Conservation (phyloP, 768 basidiomycete species). For the Trametes sanguinea region DNA sequence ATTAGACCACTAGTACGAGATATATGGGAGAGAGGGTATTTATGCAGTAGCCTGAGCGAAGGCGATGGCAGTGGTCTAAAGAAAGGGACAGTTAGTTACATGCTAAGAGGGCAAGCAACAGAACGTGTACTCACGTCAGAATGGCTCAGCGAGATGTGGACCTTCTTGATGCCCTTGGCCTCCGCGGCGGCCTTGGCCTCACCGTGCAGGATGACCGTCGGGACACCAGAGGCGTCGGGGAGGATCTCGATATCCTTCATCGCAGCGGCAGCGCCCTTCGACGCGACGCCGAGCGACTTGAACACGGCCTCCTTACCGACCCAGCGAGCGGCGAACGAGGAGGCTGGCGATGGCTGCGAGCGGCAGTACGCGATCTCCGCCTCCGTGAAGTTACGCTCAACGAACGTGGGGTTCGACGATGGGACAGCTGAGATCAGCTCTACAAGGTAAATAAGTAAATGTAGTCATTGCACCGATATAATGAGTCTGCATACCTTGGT, state of each 20-base stretch:
- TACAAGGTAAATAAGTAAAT: slow-evolving; percentile 27
- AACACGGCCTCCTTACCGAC: slow-evolving; percentile 96
- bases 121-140: slow-evolving; percentile 69
- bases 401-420: slow-evolving; percentile 83
- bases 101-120: background rate
- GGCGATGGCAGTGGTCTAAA: slow-evolving; percentile 79
- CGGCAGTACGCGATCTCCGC: slow-evolving; percentile 86
- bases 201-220: slow-evolving; percentile 74
- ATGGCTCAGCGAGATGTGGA: slow-evolving; percentile 89
- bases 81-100: slow-evolving; percentile 4
- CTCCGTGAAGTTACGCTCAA: slow-evolving; percentile 90
- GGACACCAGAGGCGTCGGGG: slow-evolving; percentile 75
- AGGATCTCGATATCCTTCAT: slow-evolving; percentile 98
- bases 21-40: slow-evolving; percentile 10
- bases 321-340: slow-evolving; percentile 97
- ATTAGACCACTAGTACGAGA: slow-evolving; percentile 5
- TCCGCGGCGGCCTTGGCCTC: slow-evolving; percentile 77
- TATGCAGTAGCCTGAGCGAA: slow-evolving; percentile 73
- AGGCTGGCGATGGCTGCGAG: slow-evolving; percentile 79
- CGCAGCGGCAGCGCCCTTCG: slow-evolving; percentile 90
- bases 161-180: slow-evolving; percentile 67
- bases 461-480: slow-evolving; percentile 1
- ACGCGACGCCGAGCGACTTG: slow-evolving; percentile 89
- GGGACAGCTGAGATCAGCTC: slow-evolving; percentile 94
- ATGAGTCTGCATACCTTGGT: slow-evolving; percentile 62